phyloP scores from a whole-genome alignment of 1,284 basidiomycete genomes.

The Peniophora sp. region DNA sequence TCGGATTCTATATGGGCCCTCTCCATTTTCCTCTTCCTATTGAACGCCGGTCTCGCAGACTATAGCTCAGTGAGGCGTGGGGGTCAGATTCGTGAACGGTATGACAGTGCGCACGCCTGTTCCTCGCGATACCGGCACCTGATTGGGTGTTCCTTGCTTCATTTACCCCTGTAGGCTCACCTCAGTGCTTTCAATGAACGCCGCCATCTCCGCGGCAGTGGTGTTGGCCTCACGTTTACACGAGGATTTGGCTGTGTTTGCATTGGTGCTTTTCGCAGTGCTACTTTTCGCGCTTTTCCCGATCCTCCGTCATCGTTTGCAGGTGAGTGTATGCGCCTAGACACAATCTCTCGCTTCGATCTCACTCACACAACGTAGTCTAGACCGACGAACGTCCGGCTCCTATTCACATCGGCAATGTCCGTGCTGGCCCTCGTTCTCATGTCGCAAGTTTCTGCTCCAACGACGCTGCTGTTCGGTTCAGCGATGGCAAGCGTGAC shows the following conservation, averaged over 20 bases:
- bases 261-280: conserved; percentile 82
- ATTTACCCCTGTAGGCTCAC: conserved; percentile 53
- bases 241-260: conserved; percentile 84
- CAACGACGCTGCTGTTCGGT: conserved; percentile 43
- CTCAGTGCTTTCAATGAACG: conserved; percentile 90
- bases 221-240: conserved; percentile 88
- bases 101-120: conserved; percentile 5
- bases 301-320: conserved; percentile 68
- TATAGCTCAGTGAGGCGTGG: conserved; percentile 35
- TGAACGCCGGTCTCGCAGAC: conserved; percentile 62
- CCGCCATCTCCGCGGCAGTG: conserved; percentile 88
- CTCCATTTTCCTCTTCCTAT: conserved; percentile 55
- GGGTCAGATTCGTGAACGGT: conserved; percentile 31
- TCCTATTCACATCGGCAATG: conserved; percentile 42
- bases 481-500: conserved; percentile 48
- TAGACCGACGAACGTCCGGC: conserved; percentile 35
- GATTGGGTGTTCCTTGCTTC: conserved; percentile 12
- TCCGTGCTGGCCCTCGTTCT: conserved; percentile 41
- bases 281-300: conserved; percentile 85
- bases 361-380: conserved; percentile 27
- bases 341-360: conserved; percentile 1
- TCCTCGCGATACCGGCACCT: conserved; percentile 7
- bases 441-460: conserved; percentile 43
- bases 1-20: conserved; percentile 97
- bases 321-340: conserved; percentile 39